Percentiles rank a stretch among this genome's conserved stretches.
These are phyloP conservation scores for Cryptomeria japonica DNA, from an alignment of 75 land plant genomes.

Conservation along the genomic window DNA sequence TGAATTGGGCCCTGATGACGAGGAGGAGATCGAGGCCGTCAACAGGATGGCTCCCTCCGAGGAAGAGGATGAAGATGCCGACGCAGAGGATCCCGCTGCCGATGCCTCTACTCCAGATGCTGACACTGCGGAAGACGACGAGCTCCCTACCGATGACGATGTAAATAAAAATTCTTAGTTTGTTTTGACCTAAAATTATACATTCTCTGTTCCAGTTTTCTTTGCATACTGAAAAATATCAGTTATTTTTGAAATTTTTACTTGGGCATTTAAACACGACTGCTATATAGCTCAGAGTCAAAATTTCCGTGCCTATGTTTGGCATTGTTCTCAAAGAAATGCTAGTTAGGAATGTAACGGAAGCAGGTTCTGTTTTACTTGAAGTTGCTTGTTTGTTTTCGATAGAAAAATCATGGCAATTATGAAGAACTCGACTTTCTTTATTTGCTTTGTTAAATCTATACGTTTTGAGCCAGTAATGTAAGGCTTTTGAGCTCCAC, in stretches of 20 bases:
- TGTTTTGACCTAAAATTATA: neutral
- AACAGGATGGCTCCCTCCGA: slow-evolving; percentile 36
- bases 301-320: neutral
- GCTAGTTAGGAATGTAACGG: too few relatives aligned
- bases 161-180: neutral
- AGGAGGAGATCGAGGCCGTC: slow-evolving; percentile 72
- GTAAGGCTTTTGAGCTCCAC: too few relatives aligned
- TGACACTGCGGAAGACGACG: slow-evolving; percentile 12
- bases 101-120: slow-evolving; percentile 11
- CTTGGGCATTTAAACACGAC: neutral
- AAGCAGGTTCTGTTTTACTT: too few relatives aligned
- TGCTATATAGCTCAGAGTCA: neutral
- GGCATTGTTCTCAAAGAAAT: too few relatives aligned
- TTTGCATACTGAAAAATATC: neutral
- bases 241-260: neutral
- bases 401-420: too few relatives aligned
- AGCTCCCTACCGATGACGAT: slow-evolving; percentile 1
- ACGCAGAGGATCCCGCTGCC: slow-evolving; percentile 5
- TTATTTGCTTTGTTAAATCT: too few relatives aligned
- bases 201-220: neutral
- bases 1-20: slow-evolving; percentile 19
- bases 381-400: too few relatives aligned
- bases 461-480: too few relatives aligned
- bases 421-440: too few relatives aligned
- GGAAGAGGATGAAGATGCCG: slow-evolving; percentile 43